Base-by-base conservation (phyloP, 2,329 filamentous ascomycete genomes). In the Alternaria brassicae region DNA sequence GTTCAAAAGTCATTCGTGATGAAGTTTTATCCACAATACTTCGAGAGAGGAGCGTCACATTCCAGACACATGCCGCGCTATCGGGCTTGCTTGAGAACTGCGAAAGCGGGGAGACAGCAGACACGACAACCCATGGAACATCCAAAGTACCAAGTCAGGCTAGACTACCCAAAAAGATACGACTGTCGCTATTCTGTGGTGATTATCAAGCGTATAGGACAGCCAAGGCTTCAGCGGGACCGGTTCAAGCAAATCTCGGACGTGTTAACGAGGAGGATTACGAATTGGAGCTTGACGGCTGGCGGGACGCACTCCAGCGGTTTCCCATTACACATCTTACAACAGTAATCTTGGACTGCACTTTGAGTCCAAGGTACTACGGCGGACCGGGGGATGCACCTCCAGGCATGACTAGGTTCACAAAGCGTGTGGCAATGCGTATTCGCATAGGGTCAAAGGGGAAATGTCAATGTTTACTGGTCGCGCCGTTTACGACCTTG, bases 1-100 rank as follows among this genome's bases (percentile, higher is more conserved):
- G 49, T 52, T 52, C 49, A 27, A 52, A 28, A 52, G 36, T 17
- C 23, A 30, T 52, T 39, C 49, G 49, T 39, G 36, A 52, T 17
- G 49, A 52, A 40, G 34, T 40, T 12, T 17, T 52, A 25, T 41
- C 37, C 2, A 41, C 36, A n/a, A 41, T 52, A 21, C 34, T 41
- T 19, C 36, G 49, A 19, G 36, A 40, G 25, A 40, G 36, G n/a
- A 41, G 36, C 49, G 49, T 52, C 17, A 52, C 36, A n/a, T 37
- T 52, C n/a, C 49, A 52, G 49, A 52, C 34, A 27, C 23, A 37
- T 40, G 23, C 34, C 37, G 49, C 36, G 23, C 17, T 52, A 41
- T 52, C 36, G 17, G n/a, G 25, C 34, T 30, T 52, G 25, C 49
- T 52, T n/a, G 28, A 13, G 19, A 30, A 40, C 13, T n/a, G 13